Percentiles rank a stretch among this genome's conserved stretches.
These are phyloP conservation scores for Silene conica DNA, from an alignment of 148 eudicot species.

Conservation along the genomic window DNA sequence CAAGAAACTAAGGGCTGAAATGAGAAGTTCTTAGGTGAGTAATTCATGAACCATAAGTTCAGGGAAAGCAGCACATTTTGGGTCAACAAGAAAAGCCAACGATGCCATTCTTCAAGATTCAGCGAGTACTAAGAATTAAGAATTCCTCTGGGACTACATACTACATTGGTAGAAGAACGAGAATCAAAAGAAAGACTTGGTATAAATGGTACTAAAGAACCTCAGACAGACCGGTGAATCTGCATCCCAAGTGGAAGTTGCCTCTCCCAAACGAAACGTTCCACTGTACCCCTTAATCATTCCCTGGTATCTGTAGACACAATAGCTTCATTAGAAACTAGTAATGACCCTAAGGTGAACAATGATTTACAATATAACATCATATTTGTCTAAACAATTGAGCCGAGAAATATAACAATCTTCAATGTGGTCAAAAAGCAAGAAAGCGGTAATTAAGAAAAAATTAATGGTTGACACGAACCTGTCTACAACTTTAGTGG, in stretches of 20 bases:
- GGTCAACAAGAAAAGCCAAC: not conserved
- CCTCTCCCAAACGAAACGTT: conserved; percentile 90
- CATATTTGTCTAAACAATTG: not conserved
- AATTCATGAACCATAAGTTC: not conserved
- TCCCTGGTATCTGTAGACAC: conserved; percentile 78
- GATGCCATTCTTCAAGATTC: not conserved
- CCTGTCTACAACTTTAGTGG: conserved; percentile 93
- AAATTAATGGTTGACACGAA: conserved; percentile 21
- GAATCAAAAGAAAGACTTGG: conserved; percentile 11
- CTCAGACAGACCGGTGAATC: conserved; percentile 81
- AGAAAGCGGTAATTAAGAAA: not conserved
- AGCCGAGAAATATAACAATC: not conserved
- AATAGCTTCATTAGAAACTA: conserved; percentile 7
- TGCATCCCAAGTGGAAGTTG: conserved; percentile 99
- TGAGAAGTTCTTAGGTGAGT: not conserved
- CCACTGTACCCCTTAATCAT: conserved; percentile 97
- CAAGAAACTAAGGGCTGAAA: not conserved
- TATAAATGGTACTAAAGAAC: conserved; percentile 18
- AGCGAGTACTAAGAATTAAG: not conserved
- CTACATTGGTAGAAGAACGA: not conserved
- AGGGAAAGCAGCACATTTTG: not conserved
- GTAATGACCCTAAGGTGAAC: not conserved
- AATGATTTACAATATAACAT: no score
- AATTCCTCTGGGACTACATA: conserved; percentile 4
- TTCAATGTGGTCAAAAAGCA: not conserved